Conservation (phyloP, 2,329 filamentous ascomycete species). For the Thermomyces lanuginosus region DNA sequence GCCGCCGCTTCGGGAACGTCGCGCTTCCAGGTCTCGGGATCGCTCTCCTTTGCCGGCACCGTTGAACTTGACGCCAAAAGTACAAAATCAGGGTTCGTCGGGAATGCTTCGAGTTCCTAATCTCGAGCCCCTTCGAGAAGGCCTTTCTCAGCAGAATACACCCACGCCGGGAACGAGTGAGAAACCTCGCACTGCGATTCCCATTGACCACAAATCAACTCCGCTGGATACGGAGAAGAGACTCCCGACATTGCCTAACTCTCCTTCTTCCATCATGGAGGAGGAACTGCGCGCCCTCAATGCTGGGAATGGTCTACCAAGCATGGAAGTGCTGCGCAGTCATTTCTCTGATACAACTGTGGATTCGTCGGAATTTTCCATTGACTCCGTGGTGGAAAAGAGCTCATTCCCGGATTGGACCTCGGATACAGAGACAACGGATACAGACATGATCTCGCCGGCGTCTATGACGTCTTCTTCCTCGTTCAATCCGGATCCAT, state of each 20-base stretch:
- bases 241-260: constrained; percentile 30
- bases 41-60: constrained; percentile 8
- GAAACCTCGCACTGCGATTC: constrained; percentile 7
- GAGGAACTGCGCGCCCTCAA: constrained; percentile 23
- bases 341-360: constrained; percentile 28
- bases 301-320: constrained; percentile 15
- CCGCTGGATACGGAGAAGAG: constrained; percentile 21
- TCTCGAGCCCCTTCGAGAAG: constrained; percentile 11
- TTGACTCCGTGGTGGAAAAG: constrained; percentile 15
- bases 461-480: constrained; percentile 22
- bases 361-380: constrained; percentile 14
- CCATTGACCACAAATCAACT: constrained; percentile 12
- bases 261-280: constrained; percentile 30
- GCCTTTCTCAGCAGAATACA: constrained; percentile 10
- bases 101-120: constrained; percentile 1
- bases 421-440: constrained; percentile 23
- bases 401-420: constrained; percentile 28
- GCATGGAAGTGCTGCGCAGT: constrained; percentile 20
- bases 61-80: constrained; percentile 2
- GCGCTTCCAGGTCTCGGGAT: constrained; percentile 16
- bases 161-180: constrained; percentile 10
- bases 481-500: constrained; percentile 13
- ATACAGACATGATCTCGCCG: constrained; percentile 19
- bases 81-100: constrained; percentile 3
- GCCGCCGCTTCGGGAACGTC: constrained; percentile 23